Evolutionary conservation across 768 basidiomycete genomes (phyloP).

Genomic region (Suillus plorans): DNA sequence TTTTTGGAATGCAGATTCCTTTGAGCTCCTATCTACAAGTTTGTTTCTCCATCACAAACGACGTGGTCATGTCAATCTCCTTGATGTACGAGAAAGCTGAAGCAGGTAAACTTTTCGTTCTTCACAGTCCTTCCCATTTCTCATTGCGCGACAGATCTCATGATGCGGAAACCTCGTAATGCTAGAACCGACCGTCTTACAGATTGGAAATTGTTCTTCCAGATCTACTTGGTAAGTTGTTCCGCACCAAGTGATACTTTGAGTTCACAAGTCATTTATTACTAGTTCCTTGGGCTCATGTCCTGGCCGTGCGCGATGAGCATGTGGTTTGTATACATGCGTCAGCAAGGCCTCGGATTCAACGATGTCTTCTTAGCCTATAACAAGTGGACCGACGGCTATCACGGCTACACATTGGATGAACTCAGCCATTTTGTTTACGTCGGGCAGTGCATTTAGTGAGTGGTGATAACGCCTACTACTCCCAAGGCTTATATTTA

Average conservation of each 20-base stretch:
- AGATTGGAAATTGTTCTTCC: constrained; percentile 47
- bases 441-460: constrained; percentile 48
- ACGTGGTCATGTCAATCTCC: constrained; percentile 50
- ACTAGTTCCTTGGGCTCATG: constrained; percentile 44
- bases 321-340: constrained; percentile 41
- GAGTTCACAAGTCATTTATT: constrained; percentile 6
- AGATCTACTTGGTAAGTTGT: constrained; percentile 44
- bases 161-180: constrained; percentile 49
- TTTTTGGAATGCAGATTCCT: constrained; percentile 59
- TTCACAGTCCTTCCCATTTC: neutral
- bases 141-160: constrained; percentile 33
- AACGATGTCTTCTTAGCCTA: constrained; percentile 40
- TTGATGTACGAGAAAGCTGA: constrained; percentile 55
- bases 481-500: neutral
- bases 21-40: constrained; percentile 56
- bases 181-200: constrained; percentile 49
- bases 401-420: constrained; percentile 28
- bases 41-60: constrained; percentile 54
- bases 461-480: constrained; percentile 13
- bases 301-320: constrained; percentile 46
- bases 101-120: constrained; percentile 30
- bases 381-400: constrained; percentile 39
- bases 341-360: constrained; percentile 36
- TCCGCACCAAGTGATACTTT: neutral
- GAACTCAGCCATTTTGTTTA: constrained; percentile 37